Evolutionary conservation across 1,139 yeast species (phyloP).

Genomic region (Spathaspora sp.): DNA sequence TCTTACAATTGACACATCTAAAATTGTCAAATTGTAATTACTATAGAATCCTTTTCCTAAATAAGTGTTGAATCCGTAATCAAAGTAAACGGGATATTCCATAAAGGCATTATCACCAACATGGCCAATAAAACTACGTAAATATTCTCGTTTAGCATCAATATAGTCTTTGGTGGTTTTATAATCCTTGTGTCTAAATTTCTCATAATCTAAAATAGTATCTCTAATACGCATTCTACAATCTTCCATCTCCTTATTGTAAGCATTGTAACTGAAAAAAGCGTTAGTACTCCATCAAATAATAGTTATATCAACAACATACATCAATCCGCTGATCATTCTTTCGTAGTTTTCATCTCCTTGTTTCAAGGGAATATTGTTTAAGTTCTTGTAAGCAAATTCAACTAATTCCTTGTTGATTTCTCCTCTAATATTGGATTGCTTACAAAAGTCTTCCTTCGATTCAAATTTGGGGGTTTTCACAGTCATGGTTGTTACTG

Average conservation of each 20-base stretch:
- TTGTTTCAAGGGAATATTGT: constrained; percentile 38
- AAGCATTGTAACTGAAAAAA: constrained; percentile 10
- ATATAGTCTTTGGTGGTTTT: constrained; percentile 18
- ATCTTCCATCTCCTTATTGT: constrained; percentile 11
- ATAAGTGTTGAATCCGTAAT: constrained; percentile 55
- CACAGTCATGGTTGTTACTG: not conserved
- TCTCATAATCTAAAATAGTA: constrained; percentile 32
- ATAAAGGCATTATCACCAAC: constrained; percentile 38
- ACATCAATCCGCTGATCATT: constrained; percentile 28
- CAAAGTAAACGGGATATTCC: constrained; percentile 57
- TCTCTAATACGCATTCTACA: constrained; percentile 14
- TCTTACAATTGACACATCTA: constrained; percentile 62
- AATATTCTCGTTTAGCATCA: constrained; percentile 35
- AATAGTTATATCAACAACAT: constrained; percentile 16
- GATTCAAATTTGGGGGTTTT: constrained; percentile 12
- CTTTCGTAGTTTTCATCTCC: constrained; percentile 36
- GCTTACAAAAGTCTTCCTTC: constrained; percentile 15
- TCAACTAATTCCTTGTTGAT: constrained; percentile 37
- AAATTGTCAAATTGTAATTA: constrained; percentile 55
- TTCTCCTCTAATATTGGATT: constrained; percentile 16
- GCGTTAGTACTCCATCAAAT: not conserved
- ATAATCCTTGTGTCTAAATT: constrained; percentile 39
- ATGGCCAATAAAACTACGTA: constrained; percentile 46
- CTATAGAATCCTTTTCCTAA: constrained; percentile 53
- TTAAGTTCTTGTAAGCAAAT: constrained; percentile 41